phyloP scores from a whole-genome alignment of 2,329 filamentous ascomycete genomes.

The Aspergillus sp. region DNA sequence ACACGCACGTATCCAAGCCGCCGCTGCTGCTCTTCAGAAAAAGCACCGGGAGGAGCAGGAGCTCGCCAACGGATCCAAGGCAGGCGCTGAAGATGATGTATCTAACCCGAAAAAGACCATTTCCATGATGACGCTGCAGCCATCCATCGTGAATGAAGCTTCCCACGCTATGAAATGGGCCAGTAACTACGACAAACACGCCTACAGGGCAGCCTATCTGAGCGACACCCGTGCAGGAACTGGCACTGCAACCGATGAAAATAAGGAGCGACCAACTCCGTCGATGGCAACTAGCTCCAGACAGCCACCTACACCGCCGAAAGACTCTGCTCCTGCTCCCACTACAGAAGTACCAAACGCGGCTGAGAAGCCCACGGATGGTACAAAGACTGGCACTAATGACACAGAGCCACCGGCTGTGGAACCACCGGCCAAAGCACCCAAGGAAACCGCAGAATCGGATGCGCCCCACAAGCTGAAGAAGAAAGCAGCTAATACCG shows the following conservation, averaged over 20 bases:
- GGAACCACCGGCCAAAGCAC: conserved; percentile 35
- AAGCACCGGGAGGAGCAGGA: conserved; percentile 61
- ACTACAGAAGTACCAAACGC: conserved; percentile 10
- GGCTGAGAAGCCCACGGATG: conserved; percentile 20
- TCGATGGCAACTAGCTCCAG: conserved; percentile 27
- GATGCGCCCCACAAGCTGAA: conserved; percentile 45
- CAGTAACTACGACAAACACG: conserved; percentile 87
- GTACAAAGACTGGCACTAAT: conserved; percentile 15
- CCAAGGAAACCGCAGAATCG: conserved; percentile 32
- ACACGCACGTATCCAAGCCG: conserved; percentile 88
- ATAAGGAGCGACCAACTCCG: conserved; percentile 27
- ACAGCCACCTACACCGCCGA: conserved; percentile 27
- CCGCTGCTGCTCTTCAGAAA: conserved; percentile 78
- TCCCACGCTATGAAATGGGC: conserved; percentile 97
- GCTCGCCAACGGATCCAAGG: conserved; percentile 52
- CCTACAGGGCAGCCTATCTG: conserved; percentile 82
- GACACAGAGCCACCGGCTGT: conserved; percentile 21
- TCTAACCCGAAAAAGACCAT: conserved; percentile 70
- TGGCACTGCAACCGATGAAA: conserved; percentile 54
- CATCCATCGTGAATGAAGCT: conserved; percentile 79
- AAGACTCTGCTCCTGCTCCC: conserved; percentile 26
- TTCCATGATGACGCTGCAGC: conserved; percentile 85
- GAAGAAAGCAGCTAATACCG: conserved; percentile 42
- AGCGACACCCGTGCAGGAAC: conserved; percentile 70
- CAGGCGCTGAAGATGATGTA: conserved; percentile 52